A percentile compares a stretch with the other conserved stretches of the same genome.
Evolutionary conservation across 169 alveolate genomes (phyloP).

Genomic region (Amoebophrya sp.): DNA sequence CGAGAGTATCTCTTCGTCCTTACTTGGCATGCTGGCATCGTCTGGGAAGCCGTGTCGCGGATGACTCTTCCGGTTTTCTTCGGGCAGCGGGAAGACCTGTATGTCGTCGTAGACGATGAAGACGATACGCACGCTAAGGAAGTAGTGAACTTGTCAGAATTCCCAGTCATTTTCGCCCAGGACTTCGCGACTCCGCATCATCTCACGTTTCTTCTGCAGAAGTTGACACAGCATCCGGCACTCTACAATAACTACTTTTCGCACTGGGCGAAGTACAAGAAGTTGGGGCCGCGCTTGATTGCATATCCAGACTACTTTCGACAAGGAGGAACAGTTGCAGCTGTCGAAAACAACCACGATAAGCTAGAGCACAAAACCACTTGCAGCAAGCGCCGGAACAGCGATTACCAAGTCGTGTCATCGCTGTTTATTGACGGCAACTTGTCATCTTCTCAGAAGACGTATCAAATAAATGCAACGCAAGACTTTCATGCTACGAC

Average conservation of each 20-base stretch:
- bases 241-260: background rate
- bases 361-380: background rate
- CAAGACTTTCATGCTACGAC: too few species aligned
- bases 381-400: background rate
- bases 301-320: background rate
- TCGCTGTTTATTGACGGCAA: too few species aligned
- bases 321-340: background rate
- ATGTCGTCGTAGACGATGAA: background rate
- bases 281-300: background rate
- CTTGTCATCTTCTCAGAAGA: too few species aligned
- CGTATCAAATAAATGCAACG: too few species aligned
- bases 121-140: background rate
- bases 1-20: background rate
- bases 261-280: background rate
- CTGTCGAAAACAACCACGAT: background rate
- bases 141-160: too few species aligned
- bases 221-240: background rate
- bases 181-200: background rate
- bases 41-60: background rate
- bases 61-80: background rate
- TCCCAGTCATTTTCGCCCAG: background rate
- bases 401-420: too few species aligned
- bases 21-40: background rate
- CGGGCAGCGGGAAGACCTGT: background rate
- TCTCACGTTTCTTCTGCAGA: background rate